Base-by-base conservation (phyloP, 768 basidiomycete species). In the Strobilomyces echinocephalus region DNA sequence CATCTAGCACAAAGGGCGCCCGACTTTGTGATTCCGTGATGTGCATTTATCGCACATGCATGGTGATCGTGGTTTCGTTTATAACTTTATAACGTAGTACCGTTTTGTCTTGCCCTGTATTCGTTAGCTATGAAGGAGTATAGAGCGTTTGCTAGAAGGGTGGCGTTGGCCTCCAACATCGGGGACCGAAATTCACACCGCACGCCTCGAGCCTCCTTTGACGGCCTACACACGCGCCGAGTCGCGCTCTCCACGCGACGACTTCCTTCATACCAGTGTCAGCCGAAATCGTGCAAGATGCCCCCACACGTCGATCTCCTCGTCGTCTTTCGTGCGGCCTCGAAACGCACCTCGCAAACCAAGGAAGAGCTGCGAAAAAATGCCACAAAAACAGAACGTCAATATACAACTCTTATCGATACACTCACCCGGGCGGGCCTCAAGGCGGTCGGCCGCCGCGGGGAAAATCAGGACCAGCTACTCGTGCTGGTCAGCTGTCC, bases 401-500 rank as follows among this genome's bases (percentile, higher is more conserved):
- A 92, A 57, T 93, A 92, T 65, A 71, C 73, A 14, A 73, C 76
- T 8, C 77, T 95, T 38, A 72, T 89, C 18, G 72, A 80, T 18
- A 77, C 78, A 0, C 78, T 95, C 18, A 79, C 73, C 15, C 72
- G 75, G 15, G 82, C 82, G 3, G 86, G 86, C 3, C 70, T 94
- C 44, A 78, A 79, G 46, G 87, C 84, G 0, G 86, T 88, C 1
- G 88, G 88, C 10, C 76, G 88, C 55, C 76, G 84, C 21, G 91
- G 91, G n/a, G 86, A 87, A 62, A 78, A 78, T 10, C 72, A 87
- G 46, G 88, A 87, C 1, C 84, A 92, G 59, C 68, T 94, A 8
- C 73, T 94, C 6, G 72, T 95, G 7, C 83, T 97, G 54, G 81
- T 97, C 11, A 75, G 76, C 9, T 91, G 89, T 57, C 82, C 87